phyloP scores from a whole-genome alignment of 139 green algal genomes.

The Eudorina sp. region DNA sequence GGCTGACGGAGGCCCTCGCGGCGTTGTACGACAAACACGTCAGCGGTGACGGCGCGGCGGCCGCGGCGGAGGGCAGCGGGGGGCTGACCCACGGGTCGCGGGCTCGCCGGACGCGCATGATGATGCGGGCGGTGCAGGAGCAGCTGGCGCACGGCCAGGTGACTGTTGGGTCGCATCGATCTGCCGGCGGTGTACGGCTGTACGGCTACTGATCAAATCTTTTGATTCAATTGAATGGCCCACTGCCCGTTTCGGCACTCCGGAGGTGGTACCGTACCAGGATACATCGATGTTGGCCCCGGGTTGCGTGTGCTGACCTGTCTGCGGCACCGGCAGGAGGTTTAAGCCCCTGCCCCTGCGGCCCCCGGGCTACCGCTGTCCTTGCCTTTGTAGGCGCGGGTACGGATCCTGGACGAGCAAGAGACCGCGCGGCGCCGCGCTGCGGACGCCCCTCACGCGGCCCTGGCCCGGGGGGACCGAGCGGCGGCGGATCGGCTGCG shows the following conservation, averaged over 20 bases:
- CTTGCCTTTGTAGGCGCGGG: not conserved
- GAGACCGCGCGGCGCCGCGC: conserved; percentile 4
- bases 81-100: not conserved
- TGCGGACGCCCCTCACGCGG: not conserved
- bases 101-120: not conserved
- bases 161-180: too few species aligned
- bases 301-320: too few species aligned
- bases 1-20: not conserved
- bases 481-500: conserved; percentile 13
- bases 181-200: too few species aligned
- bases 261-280: too few species aligned
- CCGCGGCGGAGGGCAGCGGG: not conserved
- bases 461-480: not conserved
- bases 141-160: conserved; percentile 64
- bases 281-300: too few species aligned
- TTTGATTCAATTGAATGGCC: too few species aligned
- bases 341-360: too few species aligned
- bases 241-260: too few species aligned
- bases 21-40: conserved; percentile 15
- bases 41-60: not conserved
- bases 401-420: not conserved
- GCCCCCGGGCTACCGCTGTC: too few species aligned
- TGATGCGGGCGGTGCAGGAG: conserved; percentile 53
- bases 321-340: too few species aligned
- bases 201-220: too few species aligned